Evolutionary conservation across 2,329 filamentous ascomycete species (phyloP).

Genomic region (Cordyceps cicadae): DNA sequence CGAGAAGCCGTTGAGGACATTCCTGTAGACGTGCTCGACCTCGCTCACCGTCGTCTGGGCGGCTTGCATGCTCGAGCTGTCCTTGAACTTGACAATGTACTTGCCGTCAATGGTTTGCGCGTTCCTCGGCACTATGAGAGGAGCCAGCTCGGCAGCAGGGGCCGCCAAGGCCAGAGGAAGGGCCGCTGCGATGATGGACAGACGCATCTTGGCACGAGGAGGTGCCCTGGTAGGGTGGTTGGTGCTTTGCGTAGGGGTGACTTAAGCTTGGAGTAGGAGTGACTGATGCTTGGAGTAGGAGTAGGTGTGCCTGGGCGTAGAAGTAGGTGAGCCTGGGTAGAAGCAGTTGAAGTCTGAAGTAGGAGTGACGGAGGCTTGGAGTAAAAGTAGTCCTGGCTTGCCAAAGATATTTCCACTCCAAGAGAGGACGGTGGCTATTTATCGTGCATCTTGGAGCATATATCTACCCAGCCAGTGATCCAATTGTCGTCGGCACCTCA

Average conservation of each 20-base stretch:
- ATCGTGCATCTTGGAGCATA: neutral
- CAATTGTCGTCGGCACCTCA: neutral
- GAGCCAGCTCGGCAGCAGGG: conserved; percentile 8
- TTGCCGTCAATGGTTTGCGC: conserved; percentile 17
- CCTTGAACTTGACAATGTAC: conserved; percentile 22
- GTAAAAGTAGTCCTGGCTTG: too few relatives aligned
- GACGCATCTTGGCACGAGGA: conserved; percentile 14
- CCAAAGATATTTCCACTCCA: neutral
- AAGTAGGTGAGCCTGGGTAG: too few relatives aligned
- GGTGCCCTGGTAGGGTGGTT: neutral
- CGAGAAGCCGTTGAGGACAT: conserved; percentile 18
- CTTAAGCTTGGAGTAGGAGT: too few relatives aligned
- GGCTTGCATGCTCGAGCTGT: conserved; percentile 2
- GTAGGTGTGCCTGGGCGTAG: too few relatives aligned
- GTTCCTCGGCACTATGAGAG: conserved; percentile 5
- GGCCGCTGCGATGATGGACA: conserved; percentile 17
- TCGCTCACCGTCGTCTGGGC: conserved; percentile 12
- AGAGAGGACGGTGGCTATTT: neutral
- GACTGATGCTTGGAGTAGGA: too few relatives aligned
- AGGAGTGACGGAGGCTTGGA: too few relatives aligned
- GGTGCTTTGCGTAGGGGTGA: neutral
- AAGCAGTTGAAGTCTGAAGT: too few relatives aligned
- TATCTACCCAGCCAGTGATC: neutral
- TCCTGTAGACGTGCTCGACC: conserved; percentile 18
- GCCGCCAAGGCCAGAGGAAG: conserved; percentile 16